A percentile compares a stretch with the other conserved stretches of the same genome.
phyloP scores from a whole-genome alignment of 2,329 filamentous ascomycete species.

The Aspergillus awamori region DNA sequence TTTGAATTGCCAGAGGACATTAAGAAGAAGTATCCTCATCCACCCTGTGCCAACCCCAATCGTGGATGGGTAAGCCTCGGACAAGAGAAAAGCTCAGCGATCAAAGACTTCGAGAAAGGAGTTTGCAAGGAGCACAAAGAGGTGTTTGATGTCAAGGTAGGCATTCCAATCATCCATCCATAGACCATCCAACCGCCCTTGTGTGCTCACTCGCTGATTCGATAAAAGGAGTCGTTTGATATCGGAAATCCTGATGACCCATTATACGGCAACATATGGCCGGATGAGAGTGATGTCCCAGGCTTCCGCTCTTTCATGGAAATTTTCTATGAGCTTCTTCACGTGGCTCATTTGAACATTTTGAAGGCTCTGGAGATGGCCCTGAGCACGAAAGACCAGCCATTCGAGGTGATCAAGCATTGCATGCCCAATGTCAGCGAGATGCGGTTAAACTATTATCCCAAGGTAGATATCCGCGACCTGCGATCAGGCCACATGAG shows the following conservation, averaged over 20 bases:
- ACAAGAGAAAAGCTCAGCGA: background rate
- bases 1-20: background rate
- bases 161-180: no score
- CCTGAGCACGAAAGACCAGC: background rate
- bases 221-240: background rate
- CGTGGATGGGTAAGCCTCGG: background rate
- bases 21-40: background rate
- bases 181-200: no score
- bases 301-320: background rate
- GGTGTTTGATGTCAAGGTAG: no score
- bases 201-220: no score
- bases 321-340: background rate
- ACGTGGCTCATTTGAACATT: background rate
- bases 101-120: background rate
- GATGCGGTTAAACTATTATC: slow-evolving; percentile 18
- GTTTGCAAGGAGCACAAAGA: background rate
- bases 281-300: background rate
- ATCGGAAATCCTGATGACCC: background rate
- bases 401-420: background rate
- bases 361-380: background rate
- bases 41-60: background rate
- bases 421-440: slow-evolving; percentile 3
- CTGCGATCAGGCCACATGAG: slow-evolving; percentile 7
- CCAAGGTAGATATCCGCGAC: background rate
- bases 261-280: background rate